phyloP scores from a whole-genome alignment of 2,329 filamentous ascomycete species.

The Neonectria neomacrospora region DNA sequence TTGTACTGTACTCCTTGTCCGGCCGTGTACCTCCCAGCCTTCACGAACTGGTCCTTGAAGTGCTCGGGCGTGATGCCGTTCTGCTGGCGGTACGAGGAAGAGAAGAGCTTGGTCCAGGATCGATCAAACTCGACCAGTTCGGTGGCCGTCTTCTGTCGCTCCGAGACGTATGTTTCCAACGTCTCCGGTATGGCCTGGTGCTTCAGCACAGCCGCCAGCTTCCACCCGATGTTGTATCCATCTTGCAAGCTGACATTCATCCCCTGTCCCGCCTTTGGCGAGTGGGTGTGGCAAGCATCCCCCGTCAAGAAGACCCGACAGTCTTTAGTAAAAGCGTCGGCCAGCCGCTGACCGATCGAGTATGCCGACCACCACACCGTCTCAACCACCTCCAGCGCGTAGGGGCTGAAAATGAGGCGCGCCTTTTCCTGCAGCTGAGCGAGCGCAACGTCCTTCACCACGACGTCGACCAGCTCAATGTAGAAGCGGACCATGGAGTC shows the following conservation, averaged over 20 bases:
- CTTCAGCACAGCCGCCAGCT: slow-evolving; percentile 56
- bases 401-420: slow-evolving; percentile 63
- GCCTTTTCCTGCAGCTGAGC: slow-evolving; percentile 50
- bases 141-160: slow-evolving; percentile 67
- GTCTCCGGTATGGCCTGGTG: slow-evolving; percentile 51
- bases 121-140: slow-evolving; percentile 70
- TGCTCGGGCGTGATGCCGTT: slow-evolving; percentile 24
- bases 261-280: slow-evolving; percentile 72
- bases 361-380: slow-evolving; percentile 74
- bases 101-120: slow-evolving; percentile 27
- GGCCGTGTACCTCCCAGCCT: slow-evolving; percentile 35
- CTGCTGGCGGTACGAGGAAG: slow-evolving; percentile 18
- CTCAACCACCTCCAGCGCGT: slow-evolving; percentile 59
- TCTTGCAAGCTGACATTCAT: slow-evolving; percentile 79
- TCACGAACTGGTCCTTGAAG: slow-evolving; percentile 24
- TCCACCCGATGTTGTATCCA: slow-evolving; percentile 66
- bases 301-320: slow-evolving; percentile 75
- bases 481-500: slow-evolving; percentile 68
- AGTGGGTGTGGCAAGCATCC: slow-evolving; percentile 68
- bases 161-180: slow-evolving; percentile 58
- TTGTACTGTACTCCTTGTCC: slow-evolving; percentile 26
- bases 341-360: slow-evolving; percentile 71
- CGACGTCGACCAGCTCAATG: slow-evolving; percentile 49
- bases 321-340: slow-evolving; percentile 62
- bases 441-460: background rate